Base-by-base conservation (phyloP, 2,329 filamentous ascomycete species). In the Hymenoscyphus salicellus region DNA sequence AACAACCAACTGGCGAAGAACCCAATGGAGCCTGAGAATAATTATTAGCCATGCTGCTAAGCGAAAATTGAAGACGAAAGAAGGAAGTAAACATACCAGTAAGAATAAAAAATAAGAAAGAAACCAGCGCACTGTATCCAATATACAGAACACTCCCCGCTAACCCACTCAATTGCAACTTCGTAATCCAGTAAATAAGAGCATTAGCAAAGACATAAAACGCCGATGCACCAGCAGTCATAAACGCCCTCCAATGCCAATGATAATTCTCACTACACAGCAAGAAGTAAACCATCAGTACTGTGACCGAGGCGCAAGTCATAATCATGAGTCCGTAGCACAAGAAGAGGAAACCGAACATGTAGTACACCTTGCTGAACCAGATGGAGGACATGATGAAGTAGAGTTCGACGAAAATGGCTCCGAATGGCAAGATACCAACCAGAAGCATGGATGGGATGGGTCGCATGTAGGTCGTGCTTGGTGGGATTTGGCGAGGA, bases 351-450 rank as follows among this genome's bases (percentile, higher is more conserved):
- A 99, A 99, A 26, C 95, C 95, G 74, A 99, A 99, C 95, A 99
- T 99, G 84, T 99, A 99, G 83, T 99, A 99, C 70, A 99, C 95
- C 79, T 95, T 92, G 81, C 89, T 94, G 79, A 96, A 97, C 95
- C 95, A 99, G 76, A 99, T 94, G 30, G 92, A 96, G 79, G 89
- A 96, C 92, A 99, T 96, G 81, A 99, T 97, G 79, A 98, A 98
- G 84, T 97, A 98, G 2, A 99, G 87, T 80, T 99, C 95, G 57
- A 98, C 93, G 71, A 98, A 97, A 75, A 99, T 98, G 67, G 95
- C 94, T 57, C 91, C 93, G 73, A 99, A 99, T 0, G 95, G 95
- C 30, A 98, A 83, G 60, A 98, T 88, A 61, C 95, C 95, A 28
- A 96, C 94, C 26, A 98, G 84, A 17, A 97, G 84, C 85, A 97